phyloP scores from a whole-genome alignment of 805 yeast genomes.

The Lachancea cidri region DNA sequence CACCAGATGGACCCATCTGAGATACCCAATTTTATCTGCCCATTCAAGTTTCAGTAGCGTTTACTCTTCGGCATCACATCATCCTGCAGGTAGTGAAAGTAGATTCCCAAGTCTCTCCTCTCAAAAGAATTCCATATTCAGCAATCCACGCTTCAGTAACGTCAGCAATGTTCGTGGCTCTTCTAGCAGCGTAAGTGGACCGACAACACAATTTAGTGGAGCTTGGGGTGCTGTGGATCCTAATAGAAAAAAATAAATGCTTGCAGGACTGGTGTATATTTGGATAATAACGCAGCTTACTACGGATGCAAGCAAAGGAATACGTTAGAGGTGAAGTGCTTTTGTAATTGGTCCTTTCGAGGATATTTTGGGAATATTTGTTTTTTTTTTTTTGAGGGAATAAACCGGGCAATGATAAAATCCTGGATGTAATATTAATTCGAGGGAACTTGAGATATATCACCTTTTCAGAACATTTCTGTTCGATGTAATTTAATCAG shows the following conservation, averaged over 20 bases:
- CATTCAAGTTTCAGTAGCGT: conserved; percentile 10
- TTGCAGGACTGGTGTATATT: background rate
- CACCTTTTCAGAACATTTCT: background rate
- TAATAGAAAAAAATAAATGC: background rate
- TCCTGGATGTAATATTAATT: background rate
- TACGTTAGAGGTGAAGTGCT: background rate
- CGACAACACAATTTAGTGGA: background rate
- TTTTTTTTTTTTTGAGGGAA: background rate
- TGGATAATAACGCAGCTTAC: background rate
- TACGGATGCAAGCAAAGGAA: background rate
- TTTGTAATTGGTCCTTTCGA: background rate
- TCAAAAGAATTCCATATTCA: conserved; percentile 11
- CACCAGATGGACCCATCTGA: conserved; percentile 4
- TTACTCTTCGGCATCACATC: conserved; percentile 6
- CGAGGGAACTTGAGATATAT: background rate
- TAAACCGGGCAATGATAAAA: background rate
- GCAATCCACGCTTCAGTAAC: conserved; percentile 10
- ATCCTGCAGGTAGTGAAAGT: background rate
- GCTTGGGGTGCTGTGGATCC: background rate
- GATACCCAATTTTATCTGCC: conserved; percentile 2
- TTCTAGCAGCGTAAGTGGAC: conserved; percentile 1
- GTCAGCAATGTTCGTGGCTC: conserved; percentile 1
- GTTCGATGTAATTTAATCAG: background rate
- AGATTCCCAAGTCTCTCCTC: conserved; percentile 8
- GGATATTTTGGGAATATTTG: background rate